These are phyloP conservation scores for Coprinopsis sp. DNA, from an alignment of 768 basidiomycete species.

Conservation along the genomic window DNA sequence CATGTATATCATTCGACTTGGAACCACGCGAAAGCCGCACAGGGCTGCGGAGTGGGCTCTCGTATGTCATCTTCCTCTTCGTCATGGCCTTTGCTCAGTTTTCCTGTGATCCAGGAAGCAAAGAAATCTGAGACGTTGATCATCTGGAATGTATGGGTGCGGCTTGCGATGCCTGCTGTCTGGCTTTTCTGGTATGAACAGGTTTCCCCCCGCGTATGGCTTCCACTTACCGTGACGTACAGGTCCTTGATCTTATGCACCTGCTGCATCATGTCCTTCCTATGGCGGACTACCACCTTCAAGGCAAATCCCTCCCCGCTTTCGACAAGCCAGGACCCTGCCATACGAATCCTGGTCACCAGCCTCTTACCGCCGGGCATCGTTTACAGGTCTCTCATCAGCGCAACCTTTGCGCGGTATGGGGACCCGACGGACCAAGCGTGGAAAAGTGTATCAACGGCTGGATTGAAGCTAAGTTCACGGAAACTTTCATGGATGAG, in stretches of 20 bases:
- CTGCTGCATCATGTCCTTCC: conserved; percentile 8
- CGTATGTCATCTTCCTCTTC: conserved; percentile 36
- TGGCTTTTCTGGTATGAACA: conserved; percentile 62
- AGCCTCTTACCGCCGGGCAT: neutral
- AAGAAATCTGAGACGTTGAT: conserved; percentile 26
- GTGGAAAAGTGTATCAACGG: no score
- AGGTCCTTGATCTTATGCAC: conserved; percentile 5
- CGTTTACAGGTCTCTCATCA: neutral
- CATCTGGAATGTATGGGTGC: conserved; percentile 61
- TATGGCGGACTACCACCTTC: conserved; percentile 2
- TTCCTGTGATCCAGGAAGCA: conserved; percentile 50
- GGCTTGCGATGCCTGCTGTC: conserved; percentile 54
- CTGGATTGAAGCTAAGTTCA: no score
- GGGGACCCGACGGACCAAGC: conserved; percentile 31
- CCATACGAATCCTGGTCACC: neutral
- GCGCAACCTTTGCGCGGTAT: conserved; percentile 17
- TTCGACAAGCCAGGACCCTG: neutral
- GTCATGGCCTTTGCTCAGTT: no score
- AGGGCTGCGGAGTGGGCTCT: conserved; percentile 62
- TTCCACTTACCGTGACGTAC: neutral
- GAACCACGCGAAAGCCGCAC: conserved; percentile 58
- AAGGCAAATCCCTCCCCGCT: neutral
- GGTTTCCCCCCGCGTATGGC: neutral
- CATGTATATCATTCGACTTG: conserved; percentile 60
- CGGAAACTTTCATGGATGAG: no score